These are phyloP conservation scores for Russula vinacea DNA, from an alignment of 768 basidiomycete genomes.

Conservation along the genomic window DNA sequence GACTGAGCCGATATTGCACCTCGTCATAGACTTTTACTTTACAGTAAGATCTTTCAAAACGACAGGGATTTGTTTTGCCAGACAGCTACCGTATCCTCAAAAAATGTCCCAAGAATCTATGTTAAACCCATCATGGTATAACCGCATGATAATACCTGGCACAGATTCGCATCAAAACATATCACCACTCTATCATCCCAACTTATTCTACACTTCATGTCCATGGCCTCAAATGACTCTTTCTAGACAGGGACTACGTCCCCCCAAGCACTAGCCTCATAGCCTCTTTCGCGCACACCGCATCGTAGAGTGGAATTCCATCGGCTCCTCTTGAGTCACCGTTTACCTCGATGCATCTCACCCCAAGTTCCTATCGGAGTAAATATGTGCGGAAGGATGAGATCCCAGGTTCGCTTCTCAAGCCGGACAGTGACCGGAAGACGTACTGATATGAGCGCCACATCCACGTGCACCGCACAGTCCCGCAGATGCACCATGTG, in stretches of 20 bases:
- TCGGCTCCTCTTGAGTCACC: slow-evolving; percentile 33
- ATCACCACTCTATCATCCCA: too few relatives aligned
- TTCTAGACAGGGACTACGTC: background rate
- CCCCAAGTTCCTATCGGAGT: slow-evolving; percentile 52
- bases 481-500: slow-evolving; percentile 77
- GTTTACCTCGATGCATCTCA: slow-evolving; percentile 54
- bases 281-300: slow-evolving; percentile 44
- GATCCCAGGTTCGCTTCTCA: background rate
- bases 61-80: background rate
- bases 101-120: too few relatives aligned
- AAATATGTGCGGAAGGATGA: background rate
- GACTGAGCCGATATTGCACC: too few relatives aligned
- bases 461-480: slow-evolving; percentile 60
- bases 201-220: too few relatives aligned
- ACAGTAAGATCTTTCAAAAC: too few relatives aligned
- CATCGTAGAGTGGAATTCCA: slow-evolving; percentile 45
- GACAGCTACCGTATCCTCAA: too few relatives aligned
- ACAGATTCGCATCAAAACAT: too few relatives aligned
- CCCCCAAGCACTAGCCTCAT: slow-evolving; percentile 34
- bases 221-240: too few relatives aligned
- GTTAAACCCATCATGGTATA: too few relatives aligned
- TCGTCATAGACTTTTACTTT: too few relatives aligned
- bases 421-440: background rate
- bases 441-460: slow-evolving; percentile 57
- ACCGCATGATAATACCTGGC: too few relatives aligned